These are phyloP conservation scores for Botrytis hyacinthi DNA, from an alignment of 2,329 filamentous ascomycete genomes.

Conservation along the genomic window DNA sequence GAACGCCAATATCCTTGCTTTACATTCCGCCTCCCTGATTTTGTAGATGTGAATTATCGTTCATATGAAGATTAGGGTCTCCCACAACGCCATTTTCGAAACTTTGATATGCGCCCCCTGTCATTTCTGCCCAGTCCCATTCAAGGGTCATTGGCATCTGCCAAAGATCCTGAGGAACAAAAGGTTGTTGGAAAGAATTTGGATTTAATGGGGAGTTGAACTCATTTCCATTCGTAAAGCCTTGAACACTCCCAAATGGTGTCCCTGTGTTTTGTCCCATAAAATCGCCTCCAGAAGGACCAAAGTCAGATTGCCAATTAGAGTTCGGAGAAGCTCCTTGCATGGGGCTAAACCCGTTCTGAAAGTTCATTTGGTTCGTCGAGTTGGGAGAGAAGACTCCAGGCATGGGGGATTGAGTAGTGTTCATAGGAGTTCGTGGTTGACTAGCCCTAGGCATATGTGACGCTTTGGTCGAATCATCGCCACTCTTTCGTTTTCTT, in stretches of 20 bases:
- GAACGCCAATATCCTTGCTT: conserved; percentile 10
- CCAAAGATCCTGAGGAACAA: conserved; percentile 91
- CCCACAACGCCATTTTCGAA: conserved; percentile 56
- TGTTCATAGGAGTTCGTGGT: conserved; percentile 34
- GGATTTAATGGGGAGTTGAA: conserved; percentile 37
- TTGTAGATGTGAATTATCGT: conserved; percentile 33
- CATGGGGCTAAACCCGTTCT: conserved; percentile 35
- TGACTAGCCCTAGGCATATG: conserved; percentile 20
- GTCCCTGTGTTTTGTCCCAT: conserved; percentile 32
- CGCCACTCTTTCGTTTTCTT: conserved; percentile 78
- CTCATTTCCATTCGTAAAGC: conserved; percentile 34
- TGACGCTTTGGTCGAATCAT: conserved; percentile 39
- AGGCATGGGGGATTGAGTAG: conserved; percentile 29
- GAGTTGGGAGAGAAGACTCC: conserved; percentile 34
- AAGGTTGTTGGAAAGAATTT: conserved; percentile 71
- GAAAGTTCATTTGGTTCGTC: conserved; percentile 31
- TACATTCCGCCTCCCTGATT: conserved; percentile 25
- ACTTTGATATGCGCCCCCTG: conserved; percentile 60
- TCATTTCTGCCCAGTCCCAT: conserved; percentile 69
- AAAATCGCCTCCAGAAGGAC: conserved; percentile 29
- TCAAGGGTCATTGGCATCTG: conserved; percentile 95
- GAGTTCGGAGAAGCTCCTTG: conserved; percentile 29
- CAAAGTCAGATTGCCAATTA: conserved; percentile 31
- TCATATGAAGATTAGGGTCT: conserved; percentile 30
- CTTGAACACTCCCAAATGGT: conserved; percentile 34